Evolutionary conservation across 495 filamentous ascomycete genomes (phyloP).

Genomic region (Halenospora varia): DNA sequence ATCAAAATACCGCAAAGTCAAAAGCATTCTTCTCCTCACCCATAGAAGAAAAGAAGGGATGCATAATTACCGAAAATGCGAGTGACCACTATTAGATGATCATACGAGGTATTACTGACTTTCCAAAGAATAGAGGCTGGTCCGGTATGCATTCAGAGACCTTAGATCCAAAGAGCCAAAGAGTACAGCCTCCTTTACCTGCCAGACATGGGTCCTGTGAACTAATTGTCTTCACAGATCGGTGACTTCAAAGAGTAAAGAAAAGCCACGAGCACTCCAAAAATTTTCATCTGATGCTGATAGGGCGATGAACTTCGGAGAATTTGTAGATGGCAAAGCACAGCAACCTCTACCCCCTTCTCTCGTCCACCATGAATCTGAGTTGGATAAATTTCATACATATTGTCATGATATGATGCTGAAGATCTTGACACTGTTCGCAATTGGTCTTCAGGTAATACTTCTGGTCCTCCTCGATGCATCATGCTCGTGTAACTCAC

Average conservation of each 20-base stretch:
- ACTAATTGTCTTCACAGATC: conserved; percentile 40
- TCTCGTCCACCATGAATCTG: conserved; percentile 54
- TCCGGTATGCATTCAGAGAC: conserved; percentile 83
- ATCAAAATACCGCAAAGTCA: conserved; percentile 49
- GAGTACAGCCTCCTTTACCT: conserved; percentile 46
- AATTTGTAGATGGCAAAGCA: conserved; percentile 65
- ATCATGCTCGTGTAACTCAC: neutral
- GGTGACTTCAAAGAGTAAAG: conserved; percentile 94
- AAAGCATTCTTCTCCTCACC: conserved; percentile 74
- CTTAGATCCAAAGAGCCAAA: conserved; percentile 78
- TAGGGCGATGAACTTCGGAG: conserved; percentile 90
- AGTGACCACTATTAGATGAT: neutral
- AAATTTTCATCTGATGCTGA: neutral
- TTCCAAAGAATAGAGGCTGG: conserved; percentile 78
- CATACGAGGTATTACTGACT: conserved; percentile 7
- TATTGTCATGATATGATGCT: conserved; percentile 71
- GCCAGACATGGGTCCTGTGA: neutral
- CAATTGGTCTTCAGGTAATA: conserved; percentile 57
- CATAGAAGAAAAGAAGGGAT: conserved; percentile 65
- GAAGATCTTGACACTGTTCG: conserved; percentile 69
- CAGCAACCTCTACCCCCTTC: conserved; percentile 74
- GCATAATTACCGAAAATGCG: conserved; percentile 65
- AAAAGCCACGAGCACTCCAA: neutral
- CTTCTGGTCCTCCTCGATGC: conserved; percentile 30
- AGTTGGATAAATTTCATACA: conserved; percentile 60